Evolutionary conservation across 768 basidiomycete species (phyloP).

Genomic region (Sutorius australiensis): DNA sequence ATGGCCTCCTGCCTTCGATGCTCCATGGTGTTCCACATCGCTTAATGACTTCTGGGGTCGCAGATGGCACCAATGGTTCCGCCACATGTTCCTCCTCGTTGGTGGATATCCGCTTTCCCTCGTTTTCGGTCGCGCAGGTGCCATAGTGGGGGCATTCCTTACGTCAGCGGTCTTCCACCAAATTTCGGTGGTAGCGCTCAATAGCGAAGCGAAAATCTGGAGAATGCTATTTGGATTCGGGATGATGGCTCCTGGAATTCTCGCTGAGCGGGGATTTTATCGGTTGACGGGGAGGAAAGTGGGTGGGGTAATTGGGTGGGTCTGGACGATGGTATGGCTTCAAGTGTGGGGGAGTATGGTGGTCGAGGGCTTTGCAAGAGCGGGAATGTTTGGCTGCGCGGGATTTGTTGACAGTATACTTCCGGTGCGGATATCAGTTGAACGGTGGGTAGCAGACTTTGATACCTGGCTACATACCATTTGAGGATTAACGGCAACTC

Average conservation of each 20-base stretch:
- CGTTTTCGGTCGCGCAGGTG: slow-evolving; percentile 46
- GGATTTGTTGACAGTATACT: slow-evolving; percentile 4
- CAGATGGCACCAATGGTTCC: slow-evolving; percentile 38
- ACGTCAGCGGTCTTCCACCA: slow-evolving; percentile 57
- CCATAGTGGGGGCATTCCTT: slow-evolving; percentile 52
- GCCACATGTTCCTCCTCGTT: slow-evolving; percentile 28
- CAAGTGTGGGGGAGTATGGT: slow-evolving; percentile 22
- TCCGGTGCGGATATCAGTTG: slow-evolving; percentile 9
- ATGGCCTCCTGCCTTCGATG: slow-evolving; percentile 34
- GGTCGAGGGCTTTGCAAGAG: slow-evolving; percentile 19
- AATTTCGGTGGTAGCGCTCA: slow-evolving; percentile 47
- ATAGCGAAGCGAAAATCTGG: slow-evolving; percentile 41
- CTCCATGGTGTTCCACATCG: slow-evolving; percentile 36
- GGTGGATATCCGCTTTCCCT: slow-evolving; percentile 30
- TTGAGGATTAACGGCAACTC: neutral
- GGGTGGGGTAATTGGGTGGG: slow-evolving; percentile 29
- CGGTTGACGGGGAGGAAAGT: slow-evolving; percentile 25
- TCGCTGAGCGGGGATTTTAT: slow-evolving; percentile 39
- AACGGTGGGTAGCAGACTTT: slow-evolving; percentile 6
- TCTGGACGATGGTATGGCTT: slow-evolving; percentile 35
- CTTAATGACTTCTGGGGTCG: slow-evolving; percentile 36
- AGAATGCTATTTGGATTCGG: slow-evolving; percentile 48
- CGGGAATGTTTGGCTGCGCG: slow-evolving; percentile 9
- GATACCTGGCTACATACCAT: slow-evolving; percentile 12
- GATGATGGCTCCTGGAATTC: slow-evolving; percentile 48